These are phyloP conservation scores for Hypocrella siamensis DNA, from an alignment of 2,329 filamentous ascomycete species.

Conservation along the genomic window DNA sequence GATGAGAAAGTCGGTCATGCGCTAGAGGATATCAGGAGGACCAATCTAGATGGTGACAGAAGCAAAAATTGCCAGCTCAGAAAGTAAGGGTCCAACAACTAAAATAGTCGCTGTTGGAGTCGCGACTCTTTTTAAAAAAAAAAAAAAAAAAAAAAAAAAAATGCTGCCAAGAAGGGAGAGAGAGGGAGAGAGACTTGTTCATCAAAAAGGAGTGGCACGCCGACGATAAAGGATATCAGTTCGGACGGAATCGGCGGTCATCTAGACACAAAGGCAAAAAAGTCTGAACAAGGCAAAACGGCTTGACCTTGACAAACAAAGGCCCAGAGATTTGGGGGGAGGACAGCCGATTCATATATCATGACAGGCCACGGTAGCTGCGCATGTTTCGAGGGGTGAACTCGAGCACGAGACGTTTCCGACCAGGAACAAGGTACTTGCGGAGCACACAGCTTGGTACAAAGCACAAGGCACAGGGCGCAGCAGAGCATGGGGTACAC, in stretches of 20 bases:
- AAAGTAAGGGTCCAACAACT: background rate
- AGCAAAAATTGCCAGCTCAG: conserved; percentile 1
- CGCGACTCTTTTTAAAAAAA: background rate
- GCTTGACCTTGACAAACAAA: too few relatives aligned
- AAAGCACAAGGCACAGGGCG: too few relatives aligned
- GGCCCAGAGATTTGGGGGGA: too few relatives aligned
- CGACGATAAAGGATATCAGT: background rate
- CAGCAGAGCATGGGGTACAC: too few relatives aligned
- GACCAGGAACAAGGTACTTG: too few relatives aligned
- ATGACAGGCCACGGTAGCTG: too few relatives aligned
- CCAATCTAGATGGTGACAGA: conserved; percentile 1
- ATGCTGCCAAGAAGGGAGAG: background rate
- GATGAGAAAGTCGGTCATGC: background rate
- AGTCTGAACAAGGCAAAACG: too few relatives aligned
- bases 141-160: background rate
- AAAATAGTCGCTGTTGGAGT: conserved; percentile 1
- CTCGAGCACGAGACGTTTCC: too few relatives aligned
- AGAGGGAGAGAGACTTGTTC: background rate
- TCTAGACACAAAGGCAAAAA: too few relatives aligned
- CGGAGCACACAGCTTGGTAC: too few relatives aligned
- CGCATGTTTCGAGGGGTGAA: too few relatives aligned
- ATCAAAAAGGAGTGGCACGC: conserved; percentile 5
- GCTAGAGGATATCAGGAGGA: background rate
- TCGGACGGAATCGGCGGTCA: conserved; percentile 1
- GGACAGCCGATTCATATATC: too few relatives aligned